These are phyloP conservation scores for Penicillium chermesinum DNA, from an alignment of 495 filamentous ascomycete species.

Conservation along the genomic window DNA sequence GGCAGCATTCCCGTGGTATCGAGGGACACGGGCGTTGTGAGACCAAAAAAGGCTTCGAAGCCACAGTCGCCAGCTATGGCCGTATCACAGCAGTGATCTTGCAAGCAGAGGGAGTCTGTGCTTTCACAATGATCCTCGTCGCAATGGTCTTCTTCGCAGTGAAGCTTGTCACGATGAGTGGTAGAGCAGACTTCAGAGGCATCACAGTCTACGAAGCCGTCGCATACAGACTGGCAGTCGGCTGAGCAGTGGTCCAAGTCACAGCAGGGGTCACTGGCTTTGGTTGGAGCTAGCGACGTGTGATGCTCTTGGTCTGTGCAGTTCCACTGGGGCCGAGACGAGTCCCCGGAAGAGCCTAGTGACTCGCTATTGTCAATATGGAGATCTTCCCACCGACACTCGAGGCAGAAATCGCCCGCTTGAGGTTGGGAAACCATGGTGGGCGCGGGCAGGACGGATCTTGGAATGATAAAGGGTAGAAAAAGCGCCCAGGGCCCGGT, in stretches of 20 bases:
- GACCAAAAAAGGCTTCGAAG: constrained; percentile 34
- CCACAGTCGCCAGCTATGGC: constrained; percentile 22
- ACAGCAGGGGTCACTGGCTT: constrained; percentile 38
- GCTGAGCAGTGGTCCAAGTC: constrained; percentile 40
- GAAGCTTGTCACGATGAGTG: constrained; percentile 30
- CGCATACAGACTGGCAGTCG: constrained; percentile 40
- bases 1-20: constrained; percentile 29
- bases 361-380: constrained; percentile 32
- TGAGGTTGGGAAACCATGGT: constrained; percentile 36
- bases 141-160: constrained; percentile 26
- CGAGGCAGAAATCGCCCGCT: constrained; percentile 37
- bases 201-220: constrained; percentile 44
- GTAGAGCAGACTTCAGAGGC: constrained; percentile 37
- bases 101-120: constrained; percentile 37
- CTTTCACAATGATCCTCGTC: constrained; percentile 29
- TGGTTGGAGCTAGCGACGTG: constrained; percentile 21
- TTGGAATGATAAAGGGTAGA: not conserved
- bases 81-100: constrained; percentile 35
- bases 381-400: constrained; percentile 42
- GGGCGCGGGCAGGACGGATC: constrained; percentile 10
- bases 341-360: constrained; percentile 16
- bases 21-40: constrained; percentile 27
- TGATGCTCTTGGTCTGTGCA: constrained; percentile 31
- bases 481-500: not conserved
- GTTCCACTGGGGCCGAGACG: constrained; percentile 25